phyloP scores from a whole-genome alignment of 2,329 filamentous ascomycete genomes.

The Onygenales sp. region DNA sequence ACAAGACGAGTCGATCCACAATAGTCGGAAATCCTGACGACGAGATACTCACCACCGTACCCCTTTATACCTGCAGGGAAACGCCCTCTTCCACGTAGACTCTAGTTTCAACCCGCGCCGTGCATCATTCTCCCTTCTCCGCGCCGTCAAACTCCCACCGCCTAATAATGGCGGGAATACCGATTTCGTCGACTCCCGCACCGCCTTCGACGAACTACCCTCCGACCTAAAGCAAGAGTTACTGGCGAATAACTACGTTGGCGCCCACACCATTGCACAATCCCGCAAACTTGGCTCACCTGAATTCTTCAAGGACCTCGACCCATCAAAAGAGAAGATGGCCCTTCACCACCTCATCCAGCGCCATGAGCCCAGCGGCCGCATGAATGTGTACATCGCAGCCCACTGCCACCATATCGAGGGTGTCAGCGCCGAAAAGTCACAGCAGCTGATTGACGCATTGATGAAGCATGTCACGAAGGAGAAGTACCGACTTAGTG shows the following conservation, averaged over 20 bases:
- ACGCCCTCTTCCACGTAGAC: conserved; percentile 47
- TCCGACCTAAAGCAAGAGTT: conserved; percentile 28
- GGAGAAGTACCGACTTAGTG: conserved; percentile 36
- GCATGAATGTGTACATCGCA: conserved; percentile 46
- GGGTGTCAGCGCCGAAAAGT: conserved; percentile 26
- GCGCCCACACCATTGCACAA: conserved; percentile 44
- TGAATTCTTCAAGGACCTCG: conserved; percentile 38
- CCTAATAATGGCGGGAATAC: conserved; percentile 40
- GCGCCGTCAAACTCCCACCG: conserved; percentile 43
- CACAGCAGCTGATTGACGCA: conserved; percentile 23
- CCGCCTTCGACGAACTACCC: conserved; percentile 41
- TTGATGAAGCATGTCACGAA: conserved; percentile 39
- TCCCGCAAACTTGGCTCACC: conserved; percentile 44
- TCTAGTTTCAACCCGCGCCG: conserved; percentile 47
- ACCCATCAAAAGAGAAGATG: conserved; percentile 31
- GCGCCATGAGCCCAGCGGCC: conserved; percentile 41
- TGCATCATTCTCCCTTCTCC: conserved; percentile 43
- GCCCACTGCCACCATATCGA: conserved; percentile 47
- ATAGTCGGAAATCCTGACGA: neutral
- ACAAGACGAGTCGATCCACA: neutral
- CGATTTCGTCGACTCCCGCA: conserved; percentile 45
- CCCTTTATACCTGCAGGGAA: conserved; percentile 25
- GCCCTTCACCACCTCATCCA: conserved; percentile 42
- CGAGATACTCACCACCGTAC: neutral
- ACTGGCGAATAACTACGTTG: conserved; percentile 34